phyloP scores from a whole-genome alignment of 768 basidiomycete genomes.

The Cystofilobasidium macerans region DNA sequence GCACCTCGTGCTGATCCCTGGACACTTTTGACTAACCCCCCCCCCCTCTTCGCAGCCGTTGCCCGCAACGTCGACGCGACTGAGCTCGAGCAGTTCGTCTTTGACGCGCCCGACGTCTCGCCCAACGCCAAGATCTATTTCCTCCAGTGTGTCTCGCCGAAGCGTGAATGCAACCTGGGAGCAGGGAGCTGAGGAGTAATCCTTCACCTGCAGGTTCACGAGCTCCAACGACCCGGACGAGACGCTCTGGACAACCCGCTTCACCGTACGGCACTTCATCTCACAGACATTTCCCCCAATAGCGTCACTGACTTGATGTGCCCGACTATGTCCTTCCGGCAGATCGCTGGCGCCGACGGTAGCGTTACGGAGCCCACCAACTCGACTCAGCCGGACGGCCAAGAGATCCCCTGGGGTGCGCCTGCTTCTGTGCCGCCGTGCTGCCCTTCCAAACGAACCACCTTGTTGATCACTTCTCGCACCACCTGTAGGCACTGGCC shows the following conservation, averaged over 20 bases:
- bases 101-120: constrained; percentile 18
- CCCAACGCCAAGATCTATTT: constrained; percentile 24
- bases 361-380: constrained; percentile 12
- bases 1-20: background rate
- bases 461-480: background rate
- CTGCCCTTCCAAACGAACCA: too few relatives aligned
- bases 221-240: constrained; percentile 16
- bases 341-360: constrained; percentile 24
- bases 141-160: constrained; percentile 18
- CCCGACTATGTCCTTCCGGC: background rate
- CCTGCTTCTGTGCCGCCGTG: background rate
- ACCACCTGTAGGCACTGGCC: background rate
- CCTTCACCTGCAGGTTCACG: background rate
- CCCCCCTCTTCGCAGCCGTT: constrained; percentile 11
- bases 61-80: constrained; percentile 23
- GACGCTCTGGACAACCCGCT: constrained; percentile 24
- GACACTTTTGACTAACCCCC: too few relatives aligned
- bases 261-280: constrained; percentile 18
- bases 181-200: background rate
- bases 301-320: background rate
- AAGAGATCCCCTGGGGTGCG: constrained; percentile 23
- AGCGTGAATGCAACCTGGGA: too few relatives aligned
- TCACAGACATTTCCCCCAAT: background rate
- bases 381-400: constrained; percentile 16
- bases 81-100: constrained; percentile 7